Conservation (phyloP, 257 asterid genomes). For the Mitragyna speciosa region DNA sequence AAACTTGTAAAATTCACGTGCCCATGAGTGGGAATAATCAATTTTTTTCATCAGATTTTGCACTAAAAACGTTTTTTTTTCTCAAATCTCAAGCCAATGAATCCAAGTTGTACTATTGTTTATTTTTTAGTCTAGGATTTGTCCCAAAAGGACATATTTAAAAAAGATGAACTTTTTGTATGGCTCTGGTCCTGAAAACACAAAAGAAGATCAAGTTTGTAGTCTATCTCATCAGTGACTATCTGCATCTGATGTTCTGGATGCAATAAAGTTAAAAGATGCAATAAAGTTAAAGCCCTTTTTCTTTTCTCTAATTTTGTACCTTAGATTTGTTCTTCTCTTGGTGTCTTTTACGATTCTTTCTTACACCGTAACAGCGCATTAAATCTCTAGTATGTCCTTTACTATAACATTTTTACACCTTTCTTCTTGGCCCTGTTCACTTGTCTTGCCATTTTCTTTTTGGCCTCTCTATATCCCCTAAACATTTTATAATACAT, state of each 20-base stretch:
- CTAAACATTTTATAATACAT: too few relatives aligned
- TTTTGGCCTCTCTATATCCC: conserved; percentile 21
- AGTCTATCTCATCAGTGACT: conserved; percentile 3
- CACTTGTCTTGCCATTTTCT: conserved; percentile 27
- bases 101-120: background rate
- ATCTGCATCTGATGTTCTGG: conserved; percentile 30
- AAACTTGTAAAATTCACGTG: conserved; percentile 39
- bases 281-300: conserved; percentile 35
- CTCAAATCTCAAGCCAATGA: conserved; percentile 23
- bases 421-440: conserved; percentile 38
- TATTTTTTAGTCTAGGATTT: conserved; percentile 31
- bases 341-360: conserved; percentile 50
- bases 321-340: conserved; percentile 61
- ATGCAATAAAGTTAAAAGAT: conserved; percentile 34
- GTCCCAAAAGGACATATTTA: conserved; percentile 15
- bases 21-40: conserved; percentile 34
- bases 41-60: conserved; percentile 44
- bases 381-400: conserved; percentile 49
- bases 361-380: conserved; percentile 39
- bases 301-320: conserved; percentile 41
- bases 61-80: conserved; percentile 16
- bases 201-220: background rate
- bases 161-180: conserved; percentile 4
- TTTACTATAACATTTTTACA: conserved; percentile 34
- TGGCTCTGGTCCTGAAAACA: conserved; percentile 18